Evolutionary conservation across 139 green algal species (phyloP).

Genomic region (Volvox africanus): DNA sequence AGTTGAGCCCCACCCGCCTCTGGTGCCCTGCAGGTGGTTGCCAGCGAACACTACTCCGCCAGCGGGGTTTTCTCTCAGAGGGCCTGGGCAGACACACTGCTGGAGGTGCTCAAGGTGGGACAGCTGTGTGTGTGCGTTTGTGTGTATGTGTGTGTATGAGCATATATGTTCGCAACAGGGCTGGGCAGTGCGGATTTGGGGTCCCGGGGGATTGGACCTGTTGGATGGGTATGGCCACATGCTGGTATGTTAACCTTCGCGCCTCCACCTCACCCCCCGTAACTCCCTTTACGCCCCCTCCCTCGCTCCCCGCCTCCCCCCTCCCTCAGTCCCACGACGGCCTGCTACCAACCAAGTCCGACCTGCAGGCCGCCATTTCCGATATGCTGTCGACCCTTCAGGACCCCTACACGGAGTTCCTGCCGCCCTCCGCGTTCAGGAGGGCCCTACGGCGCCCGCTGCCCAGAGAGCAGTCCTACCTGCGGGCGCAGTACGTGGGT

Average conservation of each 20-base stretch:
- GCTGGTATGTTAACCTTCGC: not conserved
- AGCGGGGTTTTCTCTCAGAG: slow-evolving; percentile 63
- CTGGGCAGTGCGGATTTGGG: not conserved
- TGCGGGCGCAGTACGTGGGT: slow-evolving; percentile 69
- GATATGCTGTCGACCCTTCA: slow-evolving; percentile 62
- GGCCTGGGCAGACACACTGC: slow-evolving; percentile 67
- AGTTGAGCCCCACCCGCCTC: too few species aligned
- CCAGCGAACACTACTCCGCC: slow-evolving; percentile 71
- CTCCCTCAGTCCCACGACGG: slow-evolving; percentile 26
- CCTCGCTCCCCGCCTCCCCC: not conserved
- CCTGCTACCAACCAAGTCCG: slow-evolving; percentile 52
- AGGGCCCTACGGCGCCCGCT: slow-evolving; percentile 62
- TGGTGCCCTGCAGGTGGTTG: slow-evolving; percentile 58
- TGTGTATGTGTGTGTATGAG: too few species aligned
- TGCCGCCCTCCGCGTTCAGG: slow-evolving; percentile 61
- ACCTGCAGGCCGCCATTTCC: slow-evolving; percentile 57
- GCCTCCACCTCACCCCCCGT: not conserved
- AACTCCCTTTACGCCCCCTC: not conserved
- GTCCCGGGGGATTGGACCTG: not conserved
- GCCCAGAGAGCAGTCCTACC: slow-evolving; percentile 68
- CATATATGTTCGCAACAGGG: too few species aligned
- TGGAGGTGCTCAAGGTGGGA: slow-evolving; percentile 55
- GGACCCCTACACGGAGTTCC: slow-evolving; percentile 64
- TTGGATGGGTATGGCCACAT: not conserved
- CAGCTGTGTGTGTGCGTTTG: not conserved